Base-by-base conservation (phyloP, 2,329 filamentous ascomycete genomes). In the Calonectria ilicicola region DNA sequence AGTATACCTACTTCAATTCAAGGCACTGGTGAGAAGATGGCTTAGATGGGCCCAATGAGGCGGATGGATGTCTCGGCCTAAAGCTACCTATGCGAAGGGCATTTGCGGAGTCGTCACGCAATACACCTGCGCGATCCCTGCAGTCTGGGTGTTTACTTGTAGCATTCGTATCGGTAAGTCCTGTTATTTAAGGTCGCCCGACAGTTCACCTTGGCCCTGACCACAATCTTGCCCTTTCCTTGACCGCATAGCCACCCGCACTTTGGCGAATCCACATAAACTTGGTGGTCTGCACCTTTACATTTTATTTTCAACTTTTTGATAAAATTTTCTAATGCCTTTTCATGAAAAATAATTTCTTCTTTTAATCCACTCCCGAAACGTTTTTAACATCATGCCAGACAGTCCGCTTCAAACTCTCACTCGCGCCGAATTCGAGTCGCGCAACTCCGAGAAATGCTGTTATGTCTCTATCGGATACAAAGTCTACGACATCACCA, bases 401-500 rank as follows among this genome's bases (percentile, higher is more conserved):
- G 91, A 91, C 80, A 91, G 91, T 82, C 95, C 91, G 60, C 91
- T 98, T 62, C 96, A 96, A 70, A 96, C 93, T 32, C 93, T 98
- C 81, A 93, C 94, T 62, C 89, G 89, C 78, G 91, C 93, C 77
- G 94, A 99, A 83, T 92, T 99, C 81, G 91, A 93, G 83, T 87
- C 92, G 78, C 95, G 98, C 85, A 96, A 94, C 83, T 93, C 91
- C 56, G 86, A 87, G 63, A 91, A 95, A 81, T 98, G 95, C 62
- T 98, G 96, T 88, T 99, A 96, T 88, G 96, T 99, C 78, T 97
- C 94, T 3, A 89, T 98, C 67, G 95, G 95, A 74, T 89, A 90
- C 71, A 97, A 96, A 79, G 96, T 99, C 79, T 99, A 95, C 89
- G 96, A 99, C 87, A 90, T 99, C 75, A 98, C 97, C 72, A 91